Conservation (phyloP, 1,284 basidiomycete genomes). For the Ustilago curta region DNA sequence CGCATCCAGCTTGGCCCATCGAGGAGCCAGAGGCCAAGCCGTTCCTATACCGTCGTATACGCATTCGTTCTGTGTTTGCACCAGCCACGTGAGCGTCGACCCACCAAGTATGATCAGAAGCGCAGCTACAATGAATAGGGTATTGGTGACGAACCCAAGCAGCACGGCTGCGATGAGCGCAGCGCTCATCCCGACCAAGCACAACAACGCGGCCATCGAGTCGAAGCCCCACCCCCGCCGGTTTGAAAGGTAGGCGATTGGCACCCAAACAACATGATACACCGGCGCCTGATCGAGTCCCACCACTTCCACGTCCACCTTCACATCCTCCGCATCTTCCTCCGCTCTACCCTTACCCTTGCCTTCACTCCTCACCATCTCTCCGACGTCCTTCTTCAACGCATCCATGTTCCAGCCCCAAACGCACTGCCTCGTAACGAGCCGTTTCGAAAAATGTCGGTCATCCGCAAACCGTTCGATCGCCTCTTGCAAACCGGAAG, state of each 20-base stretch:
- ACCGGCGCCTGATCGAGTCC: conserved; percentile 12
- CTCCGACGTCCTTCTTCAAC: neutral
- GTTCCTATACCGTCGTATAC: conserved; percentile 39
- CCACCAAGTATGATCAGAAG: conserved; percentile 85
- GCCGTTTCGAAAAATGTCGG: conserved; percentile 34
- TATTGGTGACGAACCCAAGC: conserved; percentile 75
- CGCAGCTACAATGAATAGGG: conserved; percentile 78
- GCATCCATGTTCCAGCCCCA: conserved; percentile 37
- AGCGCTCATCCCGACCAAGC: neutral
- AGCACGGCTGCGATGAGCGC: neutral
- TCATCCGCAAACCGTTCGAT: conserved; percentile 43
- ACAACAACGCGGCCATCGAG: conserved; percentile 5
- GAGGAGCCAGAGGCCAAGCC: conserved; percentile 26
- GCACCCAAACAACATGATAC: conserved; percentile 38
- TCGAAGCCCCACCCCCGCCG: neutral
- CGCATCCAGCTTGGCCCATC: conserved; percentile 19
- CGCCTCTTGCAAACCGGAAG: conserved; percentile 27
- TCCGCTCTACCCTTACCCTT: conserved; percentile 9
- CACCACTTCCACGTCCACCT: conserved; percentile 17
- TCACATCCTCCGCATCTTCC: neutral
- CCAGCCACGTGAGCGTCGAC: conserved; percentile 17
- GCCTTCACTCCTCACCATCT: neutral
- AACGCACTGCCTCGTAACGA: conserved; percentile 14
- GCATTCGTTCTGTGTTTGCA: conserved; percentile 13
- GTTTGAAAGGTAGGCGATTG: conserved; percentile 4